phyloP scores from a whole-genome alignment of 371 early-diverging fungal genomes.

The Funneliformis caledonium region DNA sequence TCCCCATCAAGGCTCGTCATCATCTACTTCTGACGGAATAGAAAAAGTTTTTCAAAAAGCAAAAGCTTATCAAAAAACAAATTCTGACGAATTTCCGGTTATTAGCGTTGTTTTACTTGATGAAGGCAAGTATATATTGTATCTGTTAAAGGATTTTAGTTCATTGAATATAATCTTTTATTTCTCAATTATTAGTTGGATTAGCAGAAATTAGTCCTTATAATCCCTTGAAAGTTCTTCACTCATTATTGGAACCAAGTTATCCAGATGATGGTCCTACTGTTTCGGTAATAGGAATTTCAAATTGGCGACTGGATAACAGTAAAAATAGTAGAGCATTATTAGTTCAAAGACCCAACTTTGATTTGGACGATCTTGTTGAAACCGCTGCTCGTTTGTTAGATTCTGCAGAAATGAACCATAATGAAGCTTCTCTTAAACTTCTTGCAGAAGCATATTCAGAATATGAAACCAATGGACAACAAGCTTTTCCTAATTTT shows the following conservation, averaged over 20 bases:
- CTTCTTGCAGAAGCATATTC: constrained; percentile 11
- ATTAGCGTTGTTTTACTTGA: constrained; percentile 41
- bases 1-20: constrained; percentile 42
- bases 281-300: constrained; percentile 37
- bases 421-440: too few species aligned
- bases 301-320: constrained; percentile 41
- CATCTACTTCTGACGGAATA: constrained; percentile 43
- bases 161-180: neutral
- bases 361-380: constrained; percentile 18
- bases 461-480: constrained; percentile 21
- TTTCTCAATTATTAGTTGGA: constrained; percentile 27
- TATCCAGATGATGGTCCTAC: constrained; percentile 23
- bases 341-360: constrained; percentile 28
- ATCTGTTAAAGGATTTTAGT: too few species aligned
- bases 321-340: constrained; percentile 40
- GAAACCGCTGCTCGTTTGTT: constrained; percentile 30
- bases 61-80: constrained; percentile 27
- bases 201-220: constrained; percentile 38
- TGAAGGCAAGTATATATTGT: constrained; percentile 25
- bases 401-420: too few species aligned
- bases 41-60: constrained; percentile 40
- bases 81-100: constrained; percentile 31
- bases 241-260: constrained; percentile 40
- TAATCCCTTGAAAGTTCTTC: constrained; percentile 41
- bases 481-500: constrained; percentile 23